Evolutionary conservation across 805 yeast species (phyloP), one percentile per base, ranked within the genome.

Genomic region (Saccharomycopsis vini): DNA sequence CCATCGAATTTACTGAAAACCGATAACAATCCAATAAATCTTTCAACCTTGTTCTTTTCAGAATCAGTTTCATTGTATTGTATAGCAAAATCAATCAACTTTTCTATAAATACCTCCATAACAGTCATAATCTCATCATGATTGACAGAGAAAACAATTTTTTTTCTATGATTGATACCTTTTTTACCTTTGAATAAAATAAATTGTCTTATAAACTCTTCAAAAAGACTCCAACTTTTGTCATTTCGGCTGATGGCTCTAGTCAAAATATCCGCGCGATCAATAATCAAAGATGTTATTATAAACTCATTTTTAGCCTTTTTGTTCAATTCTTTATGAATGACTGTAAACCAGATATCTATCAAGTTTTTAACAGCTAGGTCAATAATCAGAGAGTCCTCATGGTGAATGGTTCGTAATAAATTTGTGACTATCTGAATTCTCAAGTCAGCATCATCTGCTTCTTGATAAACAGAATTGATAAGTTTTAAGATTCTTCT

Each of bases 351-450:
- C 66, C 74, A 64, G 16, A 66, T 45, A 1, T 64, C 64, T 1
- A 63, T 33, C 21, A 79, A 49, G 2, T 60, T 51, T 18, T 45
- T 40, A 37, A 60, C 64, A 0, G 79, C 69, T 5, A 63, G 50
- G 1, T 71, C 75, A 6, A 67, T 61, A 1, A 77, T 64, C 1
- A 62, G 46, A 30, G 73, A 78, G 50, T 87, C 95, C 49, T 81
- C 89, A 56, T 85, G 95, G 43, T 81, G 81, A 1, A 77, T 48
- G 45, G 79, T 63, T 47, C 63, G 60, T 5, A 86, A 54, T 3
- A 85, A 60, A 39, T 66, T 69, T n/a, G 73, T 72, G 2, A 75
- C 59, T 2, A 80, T 68, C 35, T 57, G 63, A 0, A 66, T 60
- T 47, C 67, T 70, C n/a, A 36, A 67, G 1, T 54, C 39, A 1